Percentiles rank a stretch among this genome's conserved stretches.
Conservation (phyloP, 805 yeast species). For the Zygotorulaspora danielsina region DNA sequence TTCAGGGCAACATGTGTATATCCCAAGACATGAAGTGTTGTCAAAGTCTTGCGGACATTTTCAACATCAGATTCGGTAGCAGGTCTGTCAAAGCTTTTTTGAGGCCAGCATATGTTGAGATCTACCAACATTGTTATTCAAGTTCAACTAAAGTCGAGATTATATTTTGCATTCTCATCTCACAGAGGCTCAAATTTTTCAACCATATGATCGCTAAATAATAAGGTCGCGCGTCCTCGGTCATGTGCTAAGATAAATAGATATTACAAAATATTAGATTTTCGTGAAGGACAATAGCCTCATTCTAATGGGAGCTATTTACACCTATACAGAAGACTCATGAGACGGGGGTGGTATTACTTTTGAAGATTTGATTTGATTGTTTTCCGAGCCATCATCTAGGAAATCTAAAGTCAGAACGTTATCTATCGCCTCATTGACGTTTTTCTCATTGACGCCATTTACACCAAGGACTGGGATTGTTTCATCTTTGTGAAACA, state of each 20-base stretch:
- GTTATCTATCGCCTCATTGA: slow-evolving; percentile 30
- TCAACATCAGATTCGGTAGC: slow-evolving; percentile 43
- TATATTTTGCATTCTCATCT: neutral
- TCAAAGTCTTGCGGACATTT: slow-evolving; percentile 46
- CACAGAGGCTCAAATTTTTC: neutral
- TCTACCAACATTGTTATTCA: slow-evolving; percentile 49
- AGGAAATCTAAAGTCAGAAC: slow-evolving; percentile 30
- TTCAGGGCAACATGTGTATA: slow-evolving; percentile 77
- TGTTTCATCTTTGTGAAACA: slow-evolving; percentile 28
- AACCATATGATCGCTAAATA: no score
- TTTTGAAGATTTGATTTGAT: slow-evolving; percentile 27
- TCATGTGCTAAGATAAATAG: no score
- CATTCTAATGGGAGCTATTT: neutral
- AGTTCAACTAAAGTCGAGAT: neutral
- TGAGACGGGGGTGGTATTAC: slow-evolving; percentile 13
- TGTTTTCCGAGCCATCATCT: slow-evolving; percentile 31
- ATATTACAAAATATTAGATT: no score
- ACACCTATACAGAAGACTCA: neutral
- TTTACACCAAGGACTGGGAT: slow-evolving; percentile 29
- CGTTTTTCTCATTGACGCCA: slow-evolving; percentile 23
- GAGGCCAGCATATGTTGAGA: slow-evolving; percentile 73
- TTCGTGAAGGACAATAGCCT: no score
- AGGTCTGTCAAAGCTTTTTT: slow-evolving; percentile 41
- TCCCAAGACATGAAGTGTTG: slow-evolving; percentile 56
- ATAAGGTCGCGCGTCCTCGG: no score